Base-by-base conservation (phyloP, 176 grass and related monocot genomes). In the Carex pumila region DNA sequence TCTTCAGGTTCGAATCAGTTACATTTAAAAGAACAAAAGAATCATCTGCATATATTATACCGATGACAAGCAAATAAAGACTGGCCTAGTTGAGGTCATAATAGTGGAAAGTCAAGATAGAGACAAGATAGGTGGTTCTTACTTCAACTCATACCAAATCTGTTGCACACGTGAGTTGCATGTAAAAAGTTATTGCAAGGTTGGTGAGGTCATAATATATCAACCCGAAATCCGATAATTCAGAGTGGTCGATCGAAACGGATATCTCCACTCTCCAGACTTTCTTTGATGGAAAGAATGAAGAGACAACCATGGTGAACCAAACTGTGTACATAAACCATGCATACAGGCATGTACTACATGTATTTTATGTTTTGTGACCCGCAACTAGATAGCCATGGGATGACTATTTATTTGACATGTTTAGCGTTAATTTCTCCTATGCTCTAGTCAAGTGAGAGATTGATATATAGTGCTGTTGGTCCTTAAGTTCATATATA, bases 281-380 rank as follows among this genome's bases (percentile, higher is more conserved):
- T 55, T 99, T 99, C 82, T 99, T 99, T 88, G 91, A 92, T 62
- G 93, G 91, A 72, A 89, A 15, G 59, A 72, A 47, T 63, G 93
- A 90, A 84, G 96, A 99, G 87, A 60, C 91, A 56, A 80, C 54
- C 56, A 95, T 95, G 96, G 66, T 64, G 55, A 86, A 88, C 45
- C 89, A 92, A 86, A 70, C 74, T 50, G 83, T 95, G 36, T 87
- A 84, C 17, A 87, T 95, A 81, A 99, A 90, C 62, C 92, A 87
- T 84, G 95, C 96, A 87, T 82, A 95, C 93, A 25, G 96, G 96
- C 79, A 99, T 99, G 96, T 95, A 99, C 79, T 99, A 95, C 65
- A 91, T 95, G 58, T 99, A 99, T 65, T 95, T 95, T 85, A 99
- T 99, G 96, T 99, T 95, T 83, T 99, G 93, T 9, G 93, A 99